Percentiles rank a stretch among this genome's conserved stretches.
Evolutionary conservation across 2,329 filamentous ascomycete genomes (phyloP).

Genomic region (Fusarium chlamydosporum): DNA sequence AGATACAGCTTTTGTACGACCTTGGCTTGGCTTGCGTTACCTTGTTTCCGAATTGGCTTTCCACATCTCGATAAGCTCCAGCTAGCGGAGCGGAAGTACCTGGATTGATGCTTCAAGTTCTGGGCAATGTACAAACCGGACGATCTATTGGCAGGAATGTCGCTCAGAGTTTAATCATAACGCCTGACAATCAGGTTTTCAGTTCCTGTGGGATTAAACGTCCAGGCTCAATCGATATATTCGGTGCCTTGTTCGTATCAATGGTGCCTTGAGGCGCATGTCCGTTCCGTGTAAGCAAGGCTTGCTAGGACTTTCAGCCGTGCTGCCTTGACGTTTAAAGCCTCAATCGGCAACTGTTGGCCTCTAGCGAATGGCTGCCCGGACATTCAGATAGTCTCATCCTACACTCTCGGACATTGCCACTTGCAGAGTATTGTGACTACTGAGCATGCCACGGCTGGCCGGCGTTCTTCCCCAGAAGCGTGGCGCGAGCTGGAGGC

Average conservation of each 20-base stretch:
- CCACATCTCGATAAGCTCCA: conserved; percentile 24
- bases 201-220: neutral
- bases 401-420: conserved; percentile 24
- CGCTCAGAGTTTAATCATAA: conserved; percentile 30
- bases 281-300: conserved; percentile 18
- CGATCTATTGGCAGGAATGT: conserved; percentile 31
- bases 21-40: conserved; percentile 17
- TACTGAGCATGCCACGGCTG: conserved; percentile 23
- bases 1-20: conserved; percentile 30
- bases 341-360: conserved; percentile 23
- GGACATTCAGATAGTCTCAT: conserved; percentile 17
- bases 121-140: conserved; percentile 14
- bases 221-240: conserved; percentile 5
- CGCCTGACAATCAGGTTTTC: conserved; percentile 7
- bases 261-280: neutral
- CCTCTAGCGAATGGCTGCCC: conserved; percentile 17
- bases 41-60: conserved; percentile 34
- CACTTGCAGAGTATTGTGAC: conserved; percentile 22
- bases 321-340: conserved; percentile 28
- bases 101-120: conserved; percentile 37
- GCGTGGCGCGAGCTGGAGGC: conserved; percentile 33
- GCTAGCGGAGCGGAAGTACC: conserved; percentile 36
- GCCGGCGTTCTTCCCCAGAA: conserved; percentile 23
- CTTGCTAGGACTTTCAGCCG: conserved; percentile 28
- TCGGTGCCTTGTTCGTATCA: conserved; percentile 4